Conservation (phyloP, 768 basidiomycete genomes). For the Pleurotus pulmonarius region DNA sequence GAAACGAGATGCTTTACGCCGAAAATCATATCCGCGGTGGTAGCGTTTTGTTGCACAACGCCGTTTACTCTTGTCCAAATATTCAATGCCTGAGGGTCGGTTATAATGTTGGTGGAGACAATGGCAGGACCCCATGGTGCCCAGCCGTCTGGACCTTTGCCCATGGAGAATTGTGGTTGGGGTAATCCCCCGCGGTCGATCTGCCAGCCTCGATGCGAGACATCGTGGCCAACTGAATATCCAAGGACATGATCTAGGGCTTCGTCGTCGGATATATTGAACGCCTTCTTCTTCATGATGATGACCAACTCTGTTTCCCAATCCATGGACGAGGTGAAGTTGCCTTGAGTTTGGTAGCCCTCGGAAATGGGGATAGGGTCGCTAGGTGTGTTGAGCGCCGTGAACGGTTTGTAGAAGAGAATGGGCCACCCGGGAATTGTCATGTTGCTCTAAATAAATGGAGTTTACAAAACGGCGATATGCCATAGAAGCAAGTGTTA, state of each 20-base stretch:
- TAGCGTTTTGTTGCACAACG: conserved; percentile 76
- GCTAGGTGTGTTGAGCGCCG: conserved; percentile 30
- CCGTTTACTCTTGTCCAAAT: conserved; percentile 76
- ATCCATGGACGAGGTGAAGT: conserved; percentile 38
- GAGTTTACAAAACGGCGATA: background rate
- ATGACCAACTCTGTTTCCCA: conserved; percentile 40
- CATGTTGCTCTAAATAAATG: conserved; percentile 21
- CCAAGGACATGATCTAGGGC: conserved; percentile 39
- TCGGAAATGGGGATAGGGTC: conserved; percentile 30
- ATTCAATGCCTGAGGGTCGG: conserved; percentile 34
- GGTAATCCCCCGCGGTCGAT: conserved; percentile 38
- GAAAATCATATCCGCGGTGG: conserved; percentile 90
- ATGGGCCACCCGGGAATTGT: conserved; percentile 33
- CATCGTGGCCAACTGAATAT: conserved; percentile 36
- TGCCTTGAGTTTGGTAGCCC: conserved; percentile 35
- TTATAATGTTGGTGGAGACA: conserved; percentile 32
- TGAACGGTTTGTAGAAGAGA: conserved; percentile 32
- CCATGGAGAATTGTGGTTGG: conserved; percentile 39
- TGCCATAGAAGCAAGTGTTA: background rate
- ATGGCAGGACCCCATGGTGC: conserved; percentile 38
- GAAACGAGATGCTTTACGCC: conserved; percentile 52
- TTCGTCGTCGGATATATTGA: conserved; percentile 37
- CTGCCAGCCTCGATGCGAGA: conserved; percentile 41
- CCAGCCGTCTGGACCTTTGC: conserved; percentile 40
- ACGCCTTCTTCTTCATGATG: conserved; percentile 37